Percentiles rank a stretch among this genome's conserved stretches.
Conservation (phyloP, 345 rosid species). For the Populus deltoides region DNA sequence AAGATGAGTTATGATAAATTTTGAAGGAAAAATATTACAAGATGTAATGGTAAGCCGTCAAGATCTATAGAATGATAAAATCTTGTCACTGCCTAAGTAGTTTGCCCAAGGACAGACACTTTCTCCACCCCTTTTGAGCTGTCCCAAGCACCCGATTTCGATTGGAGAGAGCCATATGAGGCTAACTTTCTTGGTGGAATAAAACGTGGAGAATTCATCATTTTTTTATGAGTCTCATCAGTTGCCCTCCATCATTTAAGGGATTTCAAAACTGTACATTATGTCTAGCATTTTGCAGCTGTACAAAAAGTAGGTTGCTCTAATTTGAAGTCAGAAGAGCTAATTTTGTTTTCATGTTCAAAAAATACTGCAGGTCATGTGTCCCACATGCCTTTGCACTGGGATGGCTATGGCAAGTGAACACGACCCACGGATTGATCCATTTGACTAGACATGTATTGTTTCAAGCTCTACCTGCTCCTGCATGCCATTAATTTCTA, state of each 20-base stretch:
- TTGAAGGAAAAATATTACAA: background rate
- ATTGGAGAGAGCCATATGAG: background rate
- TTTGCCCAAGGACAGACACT: too few relatives aligned
- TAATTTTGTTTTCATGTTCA: background rate
- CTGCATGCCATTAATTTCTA: too few relatives aligned
- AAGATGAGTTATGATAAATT: background rate
- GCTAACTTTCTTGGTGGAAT: background rate
- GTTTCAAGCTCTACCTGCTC: background rate
- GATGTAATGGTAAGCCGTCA: background rate
- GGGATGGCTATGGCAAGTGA: constrained; percentile 99
- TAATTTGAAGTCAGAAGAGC: background rate
- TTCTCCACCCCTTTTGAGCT: background rate
- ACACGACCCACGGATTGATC: constrained; percentile 90
- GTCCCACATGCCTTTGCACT: constrained; percentile 97
- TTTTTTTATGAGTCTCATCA: background rate
- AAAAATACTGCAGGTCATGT: constrained; percentile 69
- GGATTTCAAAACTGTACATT: too few relatives aligned
- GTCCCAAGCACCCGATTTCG: background rate
- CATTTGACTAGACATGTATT: constrained; percentile 58
- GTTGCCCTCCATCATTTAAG: background rate
- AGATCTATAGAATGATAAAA: background rate
- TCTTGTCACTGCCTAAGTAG: too few relatives aligned
- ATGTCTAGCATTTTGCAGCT: too few relatives aligned
- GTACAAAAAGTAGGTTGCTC: too few relatives aligned
- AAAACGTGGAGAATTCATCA: background rate